Evolutionary conservation across 768 basidiomycete species (phyloP).

Genomic region (Coprinopsis marcescibilis): DNA sequence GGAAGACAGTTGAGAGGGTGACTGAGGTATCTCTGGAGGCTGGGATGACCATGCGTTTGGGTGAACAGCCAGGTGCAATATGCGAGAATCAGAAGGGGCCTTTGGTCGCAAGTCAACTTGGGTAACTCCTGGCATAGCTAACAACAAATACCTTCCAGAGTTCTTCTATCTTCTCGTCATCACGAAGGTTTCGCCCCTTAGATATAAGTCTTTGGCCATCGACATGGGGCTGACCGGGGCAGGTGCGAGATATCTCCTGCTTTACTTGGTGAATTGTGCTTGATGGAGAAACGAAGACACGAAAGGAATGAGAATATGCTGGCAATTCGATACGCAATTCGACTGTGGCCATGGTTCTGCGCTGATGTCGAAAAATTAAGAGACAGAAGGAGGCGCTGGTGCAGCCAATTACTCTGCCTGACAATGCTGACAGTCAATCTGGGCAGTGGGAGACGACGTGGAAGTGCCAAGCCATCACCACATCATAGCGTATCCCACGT

Average conservation of each 20-base stretch:
- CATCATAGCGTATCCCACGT: no score
- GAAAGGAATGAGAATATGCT: conserved; percentile 65
- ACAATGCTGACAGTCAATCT: no score
- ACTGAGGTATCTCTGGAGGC: conserved; percentile 36
- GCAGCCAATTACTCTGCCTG: no score
- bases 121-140: conserved; percentile 2
- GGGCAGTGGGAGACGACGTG: no score
- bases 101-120: conserved; percentile 22
- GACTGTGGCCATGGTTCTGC: conserved; percentile 32
- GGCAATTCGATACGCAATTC: conserved; percentile 69
- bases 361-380: no score
- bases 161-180: conserved; percentile 58
- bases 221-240: conserved; percentile 57
- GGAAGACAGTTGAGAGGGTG: background rate
- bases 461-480: no score
- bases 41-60: conserved; percentile 65
- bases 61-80: conserved; percentile 75
- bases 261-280: conserved; percentile 62
- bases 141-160: conserved; percentile 59
- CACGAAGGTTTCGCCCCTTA: conserved; percentile 60
- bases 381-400: no score
- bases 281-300: conserved; percentile 39
- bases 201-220: conserved; percentile 77
- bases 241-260: conserved; percentile 52
- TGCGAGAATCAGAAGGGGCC: conserved; percentile 51